Evolutionary conservation across 2,329 filamentous ascomycete genomes (phyloP).

Genomic region (Sporothrix schenckii): DNA sequence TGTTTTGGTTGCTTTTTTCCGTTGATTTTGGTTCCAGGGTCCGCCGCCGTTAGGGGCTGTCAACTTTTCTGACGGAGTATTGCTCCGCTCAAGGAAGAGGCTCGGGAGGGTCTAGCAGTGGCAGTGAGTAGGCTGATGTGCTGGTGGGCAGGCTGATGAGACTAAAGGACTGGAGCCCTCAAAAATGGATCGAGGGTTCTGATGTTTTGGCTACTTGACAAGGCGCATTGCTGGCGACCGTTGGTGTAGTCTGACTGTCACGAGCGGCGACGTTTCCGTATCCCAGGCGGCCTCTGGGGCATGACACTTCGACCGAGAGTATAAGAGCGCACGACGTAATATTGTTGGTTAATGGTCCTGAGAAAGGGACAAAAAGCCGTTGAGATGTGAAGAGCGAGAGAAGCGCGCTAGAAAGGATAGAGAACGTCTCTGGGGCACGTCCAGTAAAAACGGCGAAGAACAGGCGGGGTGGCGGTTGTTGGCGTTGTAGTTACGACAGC

Average conservation of each 20-base stretch:
- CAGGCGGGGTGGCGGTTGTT: not conserved
- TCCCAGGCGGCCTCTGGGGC: conserved; percentile 25
- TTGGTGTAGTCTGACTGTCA: not conserved
- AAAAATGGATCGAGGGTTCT: not conserved
- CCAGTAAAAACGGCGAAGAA: not conserved
- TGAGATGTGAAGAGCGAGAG: conserved; percentile 1
- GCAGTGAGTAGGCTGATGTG: conserved; percentile 13
- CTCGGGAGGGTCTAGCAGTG: conserved; percentile 7
- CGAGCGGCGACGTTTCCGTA: conserved; percentile 3
- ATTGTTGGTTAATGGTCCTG: not conserved
- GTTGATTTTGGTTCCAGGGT: conserved; percentile 10
- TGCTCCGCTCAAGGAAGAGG: conserved; percentile 2
- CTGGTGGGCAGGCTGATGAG: not conserved
- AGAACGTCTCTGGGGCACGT: conserved; percentile 17
- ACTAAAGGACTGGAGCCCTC: not conserved
- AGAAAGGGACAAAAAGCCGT: not conserved
- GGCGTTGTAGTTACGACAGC: not conserved
- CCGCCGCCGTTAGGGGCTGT: conserved; percentile 6
- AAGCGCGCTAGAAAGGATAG: conserved; percentile 20
- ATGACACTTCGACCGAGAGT: not conserved
- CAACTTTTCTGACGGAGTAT: not conserved
- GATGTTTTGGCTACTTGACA: not conserved
- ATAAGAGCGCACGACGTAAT: too few relatives aligned
- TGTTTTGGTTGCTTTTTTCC: conserved; percentile 8
- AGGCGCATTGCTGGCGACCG: conserved; percentile 17